Evolutionary conservation across 2,329 filamentous ascomycete species (phyloP).

Genomic region (Ascochyta rabiei): DNA sequence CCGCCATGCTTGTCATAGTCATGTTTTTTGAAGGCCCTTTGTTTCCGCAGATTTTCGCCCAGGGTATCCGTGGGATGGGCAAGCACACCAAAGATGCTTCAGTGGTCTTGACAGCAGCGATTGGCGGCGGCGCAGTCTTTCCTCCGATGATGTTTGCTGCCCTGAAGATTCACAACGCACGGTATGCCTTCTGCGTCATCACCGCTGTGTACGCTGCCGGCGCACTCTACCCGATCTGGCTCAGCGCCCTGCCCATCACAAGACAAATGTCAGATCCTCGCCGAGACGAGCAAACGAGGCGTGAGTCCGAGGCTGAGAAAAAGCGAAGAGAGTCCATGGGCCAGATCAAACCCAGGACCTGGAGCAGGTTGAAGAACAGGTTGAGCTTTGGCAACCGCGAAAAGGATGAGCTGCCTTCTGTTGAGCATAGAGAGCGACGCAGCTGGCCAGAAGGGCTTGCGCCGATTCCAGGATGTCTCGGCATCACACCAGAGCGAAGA

Average conservation of each 20-base stretch:
- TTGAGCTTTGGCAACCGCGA: conserved; percentile 27
- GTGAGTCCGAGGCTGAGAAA: conserved; percentile 32
- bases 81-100: conserved; percentile 63
- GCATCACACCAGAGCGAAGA: conserved; percentile 5
- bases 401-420: conserved; percentile 29
- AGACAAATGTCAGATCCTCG: conserved; percentile 59
- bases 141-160: conserved; percentile 61
- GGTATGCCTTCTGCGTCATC: conserved; percentile 60
- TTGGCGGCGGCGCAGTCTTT: conserved; percentile 61
- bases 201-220: conserved; percentile 60
- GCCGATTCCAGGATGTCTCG: conserved; percentile 8
- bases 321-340: conserved; percentile 27
- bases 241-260: conserved; percentile 56
- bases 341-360: conserved; percentile 25
- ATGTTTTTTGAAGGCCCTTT: conserved; percentile 67
- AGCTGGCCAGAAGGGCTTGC: conserved; percentile 40
- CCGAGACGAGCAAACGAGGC: conserved; percentile 38
- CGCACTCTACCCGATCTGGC: conserved; percentile 60
- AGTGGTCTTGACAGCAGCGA: conserved; percentile 59
- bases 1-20: conserved; percentile 58
- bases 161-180: conserved; percentile 45
- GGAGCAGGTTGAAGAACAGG: conserved; percentile 32
- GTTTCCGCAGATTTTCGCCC: conserved; percentile 65
- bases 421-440: conserved; percentile 40
- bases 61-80: conserved; percentile 63